Conservation (phyloP, 2,329 filamentous ascomycete genomes). For the Ceratocystis variospora region DNA sequence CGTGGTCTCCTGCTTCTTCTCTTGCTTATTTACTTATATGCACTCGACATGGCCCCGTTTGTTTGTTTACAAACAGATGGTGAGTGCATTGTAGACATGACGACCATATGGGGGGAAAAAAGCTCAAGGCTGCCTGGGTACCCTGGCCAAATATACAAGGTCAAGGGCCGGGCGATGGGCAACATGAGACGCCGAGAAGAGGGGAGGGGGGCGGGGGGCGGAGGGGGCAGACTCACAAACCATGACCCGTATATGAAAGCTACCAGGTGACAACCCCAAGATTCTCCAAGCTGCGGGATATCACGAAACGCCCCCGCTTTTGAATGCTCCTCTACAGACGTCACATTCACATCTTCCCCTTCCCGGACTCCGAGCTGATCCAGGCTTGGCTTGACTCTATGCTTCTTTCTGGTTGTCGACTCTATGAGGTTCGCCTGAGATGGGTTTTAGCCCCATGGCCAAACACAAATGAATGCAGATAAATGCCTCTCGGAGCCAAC, state of each 20-base stretch:
- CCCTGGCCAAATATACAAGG: background rate
- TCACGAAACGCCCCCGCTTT: slow-evolving; percentile 12
- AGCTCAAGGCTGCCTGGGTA: background rate
- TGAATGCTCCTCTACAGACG: background rate
- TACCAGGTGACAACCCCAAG: background rate
- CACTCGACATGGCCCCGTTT: background rate
- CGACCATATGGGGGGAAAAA: background rate
- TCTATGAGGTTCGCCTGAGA: background rate
- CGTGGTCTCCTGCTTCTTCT: background rate
- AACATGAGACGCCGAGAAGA: background rate
- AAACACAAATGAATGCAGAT: background rate
- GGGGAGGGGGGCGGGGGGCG: background rate
- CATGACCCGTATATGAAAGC: background rate
- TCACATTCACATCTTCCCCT: background rate
- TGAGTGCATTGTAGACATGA: slow-evolving; percentile 4
- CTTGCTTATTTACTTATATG: background rate
- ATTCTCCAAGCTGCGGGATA: slow-evolving; percentile 2
- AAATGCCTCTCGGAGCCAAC: background rate
- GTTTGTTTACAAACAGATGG: background rate
- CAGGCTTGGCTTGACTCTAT: background rate
- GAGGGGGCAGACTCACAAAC: background rate
- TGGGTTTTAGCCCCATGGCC: background rate
- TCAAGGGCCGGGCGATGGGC: background rate
- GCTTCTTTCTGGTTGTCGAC: background rate
- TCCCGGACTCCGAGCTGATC: background rate